Conservation (phyloP, 177 flowering plant genomes). For the Vitis hybrid region DNA sequence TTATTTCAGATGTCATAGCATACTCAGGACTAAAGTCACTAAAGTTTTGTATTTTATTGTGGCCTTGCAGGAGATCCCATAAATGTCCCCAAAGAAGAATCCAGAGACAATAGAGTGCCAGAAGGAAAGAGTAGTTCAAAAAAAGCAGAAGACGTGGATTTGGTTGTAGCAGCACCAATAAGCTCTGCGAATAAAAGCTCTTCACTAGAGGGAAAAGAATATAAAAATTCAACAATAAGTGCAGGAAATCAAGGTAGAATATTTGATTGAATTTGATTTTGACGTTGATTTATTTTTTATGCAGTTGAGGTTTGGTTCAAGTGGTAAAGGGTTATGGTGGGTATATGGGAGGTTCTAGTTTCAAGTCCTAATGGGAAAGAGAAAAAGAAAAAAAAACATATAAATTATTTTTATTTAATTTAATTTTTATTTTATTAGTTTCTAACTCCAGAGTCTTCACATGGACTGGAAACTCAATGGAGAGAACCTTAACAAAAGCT, state of each 20-base stretch:
- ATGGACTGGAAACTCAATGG: too few relatives aligned
- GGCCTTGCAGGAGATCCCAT: slow-evolving; percentile 15
- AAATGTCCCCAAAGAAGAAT: slow-evolving; percentile 11
- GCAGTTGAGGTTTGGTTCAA: neutral
- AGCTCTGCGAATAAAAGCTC: slow-evolving; percentile 14
- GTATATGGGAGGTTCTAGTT: too few relatives aligned
- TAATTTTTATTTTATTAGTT: too few relatives aligned
- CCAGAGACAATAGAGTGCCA: slow-evolving; percentile 6
- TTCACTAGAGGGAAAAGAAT: slow-evolving; percentile 7
- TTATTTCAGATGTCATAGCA: neutral
- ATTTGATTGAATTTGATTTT: neutral
- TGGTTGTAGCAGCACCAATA: slow-evolving; percentile 6
- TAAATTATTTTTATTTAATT: too few relatives aligned
- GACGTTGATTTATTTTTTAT: accelerated
- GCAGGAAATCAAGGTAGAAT: slow-evolving; percentile 31
- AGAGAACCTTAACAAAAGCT: too few relatives aligned
- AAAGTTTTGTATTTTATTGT: neutral
- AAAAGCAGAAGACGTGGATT: slow-evolving; percentile 2
- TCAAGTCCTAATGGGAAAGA: too few relatives aligned
- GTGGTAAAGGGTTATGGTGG: too few relatives aligned
- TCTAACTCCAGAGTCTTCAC: too few relatives aligned
- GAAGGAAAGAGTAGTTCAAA: slow-evolving; percentile 20
- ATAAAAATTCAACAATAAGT: slow-evolving; percentile 9
- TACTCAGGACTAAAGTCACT: neutral
- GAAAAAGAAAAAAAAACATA: too few relatives aligned